Base-by-base conservation (phyloP, 2,329 filamentous ascomycete species). In the Sordariomycetes sp. region DNA sequence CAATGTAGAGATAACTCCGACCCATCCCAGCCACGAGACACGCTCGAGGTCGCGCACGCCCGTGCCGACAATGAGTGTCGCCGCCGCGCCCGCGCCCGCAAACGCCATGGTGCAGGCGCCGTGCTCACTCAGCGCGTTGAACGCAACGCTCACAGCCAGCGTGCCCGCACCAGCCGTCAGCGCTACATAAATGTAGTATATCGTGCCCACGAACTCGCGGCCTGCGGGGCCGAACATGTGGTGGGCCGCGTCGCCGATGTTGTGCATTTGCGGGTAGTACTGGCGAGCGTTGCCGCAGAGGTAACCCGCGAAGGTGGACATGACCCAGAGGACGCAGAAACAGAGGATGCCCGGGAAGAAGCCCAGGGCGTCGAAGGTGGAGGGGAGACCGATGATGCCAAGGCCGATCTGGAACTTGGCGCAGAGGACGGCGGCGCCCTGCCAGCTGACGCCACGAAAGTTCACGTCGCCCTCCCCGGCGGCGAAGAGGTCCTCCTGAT, bases 1-100 rank as follows among this genome's bases (percentile, higher is more conserved):
- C 35, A 74, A 74, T 64, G 79, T 72, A 0, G 77, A 77, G 62
- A 79, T 79, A 37, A 81, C 66, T 7, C 68, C 68, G 53, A 73
- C 70, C 73, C 76, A 79, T 16, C 71, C 75, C 12, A 62, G 61
- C 62, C 62, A 64, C 3, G 60, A 58, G 34, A 64, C 22, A 10
- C 59, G 57, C 2, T 53, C 53, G 14, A 63, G 61, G 22, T 50
- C 69, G 54, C 35, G 61, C 3, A 67, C 59, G 2, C 59, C 58
- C 0, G 65, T 65, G 53, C 63, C 65, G 5, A 54, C 52, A 54
- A 66, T 63, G 16, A 66, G 53, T 16, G 64, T 59, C 11, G 64
- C 60, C 1, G 63, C 62, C 0, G 67, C 63, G 18, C 66, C 61
- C 48, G 59, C 62, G 37, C 37, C 37, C 37, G 37, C 37, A 55